phyloP scores from a whole-genome alignment of 2,329 filamentous ascomycete species.

The Aotearoamyces nothofagi region DNA sequence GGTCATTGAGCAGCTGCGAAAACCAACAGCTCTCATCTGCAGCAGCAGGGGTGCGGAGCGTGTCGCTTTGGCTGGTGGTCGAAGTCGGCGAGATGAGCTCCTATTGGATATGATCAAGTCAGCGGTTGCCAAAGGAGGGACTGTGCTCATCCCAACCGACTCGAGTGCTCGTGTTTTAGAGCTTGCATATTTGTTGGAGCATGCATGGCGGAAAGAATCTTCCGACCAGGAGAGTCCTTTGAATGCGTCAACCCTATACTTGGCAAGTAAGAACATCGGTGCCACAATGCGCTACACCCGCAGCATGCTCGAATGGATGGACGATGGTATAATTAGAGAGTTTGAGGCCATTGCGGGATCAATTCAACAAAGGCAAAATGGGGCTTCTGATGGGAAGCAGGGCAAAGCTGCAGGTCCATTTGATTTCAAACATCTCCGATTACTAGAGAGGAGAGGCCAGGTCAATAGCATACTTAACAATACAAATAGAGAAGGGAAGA shows the following conservation, averaged over 20 bases:
- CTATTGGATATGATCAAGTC: slow-evolving; percentile 69
- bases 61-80: slow-evolving; percentile 53
- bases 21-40: slow-evolving; percentile 87
- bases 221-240: slow-evolving; percentile 34
- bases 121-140: slow-evolving; percentile 69
- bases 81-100: slow-evolving; percentile 71
- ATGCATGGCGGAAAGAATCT: slow-evolving; percentile 65
- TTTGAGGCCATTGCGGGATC: slow-evolving; percentile 51
- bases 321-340: slow-evolving; percentile 83
- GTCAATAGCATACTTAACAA: slow-evolving; percentile 52
- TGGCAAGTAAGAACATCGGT: slow-evolving; percentile 74
- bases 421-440: slow-evolving; percentile 72
- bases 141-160: slow-evolving; percentile 84
- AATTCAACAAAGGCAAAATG: slow-evolving; percentile 27
- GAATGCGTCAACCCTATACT: slow-evolving; percentile 48
- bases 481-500: slow-evolving; percentile 25
- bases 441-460: slow-evolving; percentile 71
- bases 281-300: slow-evolving; percentile 82
- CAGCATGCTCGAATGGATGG: slow-evolving; percentile 99
- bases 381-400: slow-evolving; percentile 29
- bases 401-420: slow-evolving; percentile 55
- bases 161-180: slow-evolving; percentile 91
- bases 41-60: slow-evolving; percentile 70
- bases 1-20: slow-evolving; percentile 83
- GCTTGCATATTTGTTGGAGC: slow-evolving; percentile 80